Evolutionary conservation across 768 basidiomycete species (phyloP), one percentile per base, ranked within the genome.

Genomic region (Termitomyces sp.): DNA sequence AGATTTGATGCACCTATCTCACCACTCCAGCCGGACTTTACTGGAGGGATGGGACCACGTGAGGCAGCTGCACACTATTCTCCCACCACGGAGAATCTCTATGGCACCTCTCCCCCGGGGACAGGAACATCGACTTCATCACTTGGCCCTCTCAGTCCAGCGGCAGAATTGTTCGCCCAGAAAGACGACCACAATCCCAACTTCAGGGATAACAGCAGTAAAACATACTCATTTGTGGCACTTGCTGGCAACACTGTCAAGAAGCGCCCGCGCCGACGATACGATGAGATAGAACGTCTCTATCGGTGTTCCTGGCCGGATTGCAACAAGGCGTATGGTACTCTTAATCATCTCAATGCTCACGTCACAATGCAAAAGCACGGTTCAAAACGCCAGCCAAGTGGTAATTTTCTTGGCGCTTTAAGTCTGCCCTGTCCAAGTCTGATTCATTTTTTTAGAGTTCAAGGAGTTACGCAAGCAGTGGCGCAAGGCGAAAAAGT

Each of bases 311-410:
- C 88, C 52, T 92, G 86, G 83, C 82, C 81, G 4, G 80, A 84
- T 46, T 88, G 86, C 63, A 79, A 84, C 57, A 96, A 96, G 75
- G 81, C 91, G 30, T 97, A 96, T 67, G 95, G 95, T 33, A 97
- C 95, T 4, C 79, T 98, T 51, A 98, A 99, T 70, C 96, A 99
- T 73, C 80, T 99, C 61, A 99, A 99, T 70, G 94, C 95, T 33
- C 96, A 99, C 71, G 93, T 98, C 58, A 89, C 87, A n/a, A 97
- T 97, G 92, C 96, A 98, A 72, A 91, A 91, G 72, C 96, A 99
- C 70, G 96, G 96, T 45, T 57, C 78, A 16, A 98, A 96, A 75
- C 84, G 95, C 57, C 89, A 85, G 70, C 96, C 96, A 13, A 84
- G 84, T 57, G 95, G 96, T 62, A 54, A 37, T 60, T 60, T 60